phyloP scores from a whole-genome alignment of 176 grass and related monocot genomes.

The Puya raimondii region DNA sequence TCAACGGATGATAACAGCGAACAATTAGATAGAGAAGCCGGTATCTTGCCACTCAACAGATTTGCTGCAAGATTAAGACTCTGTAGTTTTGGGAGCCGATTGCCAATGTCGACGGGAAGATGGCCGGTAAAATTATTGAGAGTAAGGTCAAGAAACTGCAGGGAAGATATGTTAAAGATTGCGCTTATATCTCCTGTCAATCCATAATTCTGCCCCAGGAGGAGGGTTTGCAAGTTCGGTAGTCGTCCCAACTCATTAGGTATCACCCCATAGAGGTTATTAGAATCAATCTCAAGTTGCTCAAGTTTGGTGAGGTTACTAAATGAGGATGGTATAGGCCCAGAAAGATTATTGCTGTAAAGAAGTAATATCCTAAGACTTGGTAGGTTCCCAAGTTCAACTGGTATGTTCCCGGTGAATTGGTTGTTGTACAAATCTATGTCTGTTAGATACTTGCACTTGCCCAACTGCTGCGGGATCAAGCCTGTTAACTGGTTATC shows the following conservation, averaged over 20 bases:
- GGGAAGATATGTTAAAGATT: slow-evolving; percentile 30
- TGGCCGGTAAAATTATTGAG: slow-evolving; percentile 32
- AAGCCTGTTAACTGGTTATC: slow-evolving; percentile 28
- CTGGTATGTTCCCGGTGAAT: slow-evolving; percentile 20
- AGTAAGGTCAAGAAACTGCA: background rate
- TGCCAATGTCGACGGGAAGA: slow-evolving; percentile 24
- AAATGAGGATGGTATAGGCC: slow-evolving; percentile 13
- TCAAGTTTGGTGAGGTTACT: slow-evolving; percentile 13
- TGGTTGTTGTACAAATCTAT: slow-evolving; percentile 43
- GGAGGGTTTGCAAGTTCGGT: slow-evolving; percentile 8
- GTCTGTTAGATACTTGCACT: slow-evolving; percentile 20
- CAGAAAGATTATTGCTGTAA: slow-evolving; percentile 14
- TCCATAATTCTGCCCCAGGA: slow-evolving; percentile 13
- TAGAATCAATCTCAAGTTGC: slow-evolving; percentile 13
- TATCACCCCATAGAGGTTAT: slow-evolving; percentile 30
- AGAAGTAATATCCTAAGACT: slow-evolving; percentile 23
- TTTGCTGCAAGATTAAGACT: background rate
- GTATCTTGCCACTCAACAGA: background rate
- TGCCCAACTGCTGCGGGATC: slow-evolving; percentile 16
- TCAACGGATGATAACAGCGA: background rate
- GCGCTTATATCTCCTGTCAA: slow-evolving; percentile 26
- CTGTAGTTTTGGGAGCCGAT: slow-evolving; percentile 21
- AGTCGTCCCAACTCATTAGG: slow-evolving; percentile 26
- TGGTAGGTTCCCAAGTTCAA: slow-evolving; percentile 22
- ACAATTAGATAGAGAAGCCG: background rate